phyloP scores from a whole-genome alignment of 2,329 filamentous ascomycete species.

The Stenocarpella maydis region DNA sequence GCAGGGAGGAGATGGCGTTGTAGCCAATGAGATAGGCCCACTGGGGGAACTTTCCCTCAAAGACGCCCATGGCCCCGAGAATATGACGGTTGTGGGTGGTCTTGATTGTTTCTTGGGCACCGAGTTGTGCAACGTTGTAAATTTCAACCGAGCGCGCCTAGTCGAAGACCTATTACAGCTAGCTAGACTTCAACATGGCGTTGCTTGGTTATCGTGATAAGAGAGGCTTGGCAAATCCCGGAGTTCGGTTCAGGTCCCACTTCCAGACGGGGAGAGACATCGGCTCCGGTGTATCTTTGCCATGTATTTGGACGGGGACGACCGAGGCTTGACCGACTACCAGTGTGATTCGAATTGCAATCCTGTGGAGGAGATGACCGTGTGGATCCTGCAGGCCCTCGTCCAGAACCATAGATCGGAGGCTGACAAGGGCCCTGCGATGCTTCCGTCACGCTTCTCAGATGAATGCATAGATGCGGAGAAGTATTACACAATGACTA shows the following conservation, averaged over 20 bases:
- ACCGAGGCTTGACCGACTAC: not conserved
- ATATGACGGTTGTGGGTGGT: not conserved
- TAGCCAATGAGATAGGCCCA: conserved; percentile 36
- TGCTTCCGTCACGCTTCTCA: not conserved
- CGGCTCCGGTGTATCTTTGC: no score
- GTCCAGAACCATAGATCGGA: not conserved
- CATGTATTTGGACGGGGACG: no score
- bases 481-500: not conserved
- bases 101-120: not conserved
- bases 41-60: conserved; percentile 33
- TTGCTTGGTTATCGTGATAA: conserved; percentile 21
- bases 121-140: conserved; percentile 2
- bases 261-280: not conserved
- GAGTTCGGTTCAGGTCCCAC: not conserved
- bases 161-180: no score
- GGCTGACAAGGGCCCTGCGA: not conserved
- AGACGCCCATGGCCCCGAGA: conserved; percentile 27
- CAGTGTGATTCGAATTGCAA: not conserved
- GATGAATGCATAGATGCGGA: not conserved
- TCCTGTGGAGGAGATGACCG: not conserved
- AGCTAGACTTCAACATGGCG: not conserved
- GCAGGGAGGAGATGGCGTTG: conserved; percentile 25
- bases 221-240: not conserved
- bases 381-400: not conserved
- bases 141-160: not conserved